phyloP scores from a whole-genome alignment of 1,284 basidiomycete species.

The Neonothopanus nambi region DNA sequence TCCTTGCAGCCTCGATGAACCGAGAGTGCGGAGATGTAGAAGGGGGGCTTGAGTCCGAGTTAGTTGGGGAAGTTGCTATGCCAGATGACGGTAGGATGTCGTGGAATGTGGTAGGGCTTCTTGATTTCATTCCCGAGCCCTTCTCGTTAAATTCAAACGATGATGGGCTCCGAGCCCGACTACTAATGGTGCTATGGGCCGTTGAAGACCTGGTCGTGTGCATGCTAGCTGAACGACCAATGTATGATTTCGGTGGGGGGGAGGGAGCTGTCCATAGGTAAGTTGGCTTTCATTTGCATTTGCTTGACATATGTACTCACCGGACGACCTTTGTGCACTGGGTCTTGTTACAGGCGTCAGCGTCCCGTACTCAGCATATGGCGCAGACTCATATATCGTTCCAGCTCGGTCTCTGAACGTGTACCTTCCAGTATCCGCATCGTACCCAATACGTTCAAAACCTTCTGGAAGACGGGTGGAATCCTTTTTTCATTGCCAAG shows the following conservation, averaged over 20 bases:
- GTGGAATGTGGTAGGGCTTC: constrained; percentile 37
- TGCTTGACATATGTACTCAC: too few relatives aligned
- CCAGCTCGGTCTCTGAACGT: constrained; percentile 50
- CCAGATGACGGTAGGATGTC: constrained; percentile 45
- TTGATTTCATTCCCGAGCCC: background rate
- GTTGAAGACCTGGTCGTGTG: background rate
- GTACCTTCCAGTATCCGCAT: constrained; percentile 50
- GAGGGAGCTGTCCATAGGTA: background rate
- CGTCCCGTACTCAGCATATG: constrained; percentile 46
- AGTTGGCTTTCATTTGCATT: too few relatives aligned
- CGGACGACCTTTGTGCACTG: too few relatives aligned
- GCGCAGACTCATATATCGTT: constrained; percentile 41
- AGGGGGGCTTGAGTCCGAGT: constrained; percentile 13
- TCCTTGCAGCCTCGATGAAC: constrained; percentile 14
- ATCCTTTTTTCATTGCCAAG: constrained; percentile 36
- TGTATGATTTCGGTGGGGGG: background rate
- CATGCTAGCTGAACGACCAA: background rate
- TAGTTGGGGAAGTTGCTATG: constrained; percentile 35
- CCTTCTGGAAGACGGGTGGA: constrained; percentile 50
- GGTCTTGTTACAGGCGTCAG: constrained; percentile 34
- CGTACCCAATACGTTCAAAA: constrained; percentile 51
- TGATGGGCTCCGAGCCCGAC: constrained; percentile 4
- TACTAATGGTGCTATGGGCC: background rate
- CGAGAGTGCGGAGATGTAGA: background rate
- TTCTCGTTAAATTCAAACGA: too few relatives aligned